phyloP scores from a whole-genome alignment of 768 basidiomycete species.

The Gyrodon lividus region DNA sequence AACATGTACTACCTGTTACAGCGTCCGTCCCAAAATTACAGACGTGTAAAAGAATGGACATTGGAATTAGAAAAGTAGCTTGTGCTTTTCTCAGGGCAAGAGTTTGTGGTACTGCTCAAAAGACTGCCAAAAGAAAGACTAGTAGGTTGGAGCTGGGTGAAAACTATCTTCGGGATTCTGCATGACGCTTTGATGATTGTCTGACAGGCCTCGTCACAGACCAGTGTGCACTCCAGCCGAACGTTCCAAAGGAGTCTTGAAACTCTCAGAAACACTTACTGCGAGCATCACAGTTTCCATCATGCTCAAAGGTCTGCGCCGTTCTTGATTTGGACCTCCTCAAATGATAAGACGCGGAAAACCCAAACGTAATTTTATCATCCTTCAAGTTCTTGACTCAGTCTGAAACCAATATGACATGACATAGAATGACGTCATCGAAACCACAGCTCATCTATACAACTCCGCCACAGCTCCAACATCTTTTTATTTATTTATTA shows the following conservation, averaged over 20 bases:
- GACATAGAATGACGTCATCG: no score
- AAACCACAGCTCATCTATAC: no score
- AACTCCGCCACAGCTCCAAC: no score
- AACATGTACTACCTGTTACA: no score
- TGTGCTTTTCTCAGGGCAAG: conserved; percentile 10
- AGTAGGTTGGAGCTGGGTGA: background rate
- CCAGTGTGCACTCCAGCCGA: conserved; percentile 8
- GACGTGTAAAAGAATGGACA: conserved; percentile 11
- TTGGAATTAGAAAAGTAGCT: no score
- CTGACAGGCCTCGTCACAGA: conserved; percentile 19
- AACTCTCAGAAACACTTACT: conserved; percentile 10
- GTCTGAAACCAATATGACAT: no score
- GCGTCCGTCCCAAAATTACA: background rate
- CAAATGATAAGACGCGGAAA: conserved; percentile 5
- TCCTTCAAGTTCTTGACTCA: no score
- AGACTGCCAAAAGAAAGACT: conserved; percentile 20
- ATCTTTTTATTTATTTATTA: no score
- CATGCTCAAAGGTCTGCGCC: conserved; percentile 11
- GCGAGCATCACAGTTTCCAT: conserved; percentile 6
- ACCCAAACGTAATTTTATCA: no score
- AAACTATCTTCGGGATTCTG: no score
- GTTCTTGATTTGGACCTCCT: conserved; percentile 13
- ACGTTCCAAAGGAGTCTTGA: conserved; percentile 14
- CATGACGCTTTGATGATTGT: background rate
- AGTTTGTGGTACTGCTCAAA: conserved; percentile 22